Evolutionary conservation across 495 filamentous ascomycete species (phyloP), one percentile per base, ranked within the genome.

Genomic region (Beverwykella pulmonaria): DNA sequence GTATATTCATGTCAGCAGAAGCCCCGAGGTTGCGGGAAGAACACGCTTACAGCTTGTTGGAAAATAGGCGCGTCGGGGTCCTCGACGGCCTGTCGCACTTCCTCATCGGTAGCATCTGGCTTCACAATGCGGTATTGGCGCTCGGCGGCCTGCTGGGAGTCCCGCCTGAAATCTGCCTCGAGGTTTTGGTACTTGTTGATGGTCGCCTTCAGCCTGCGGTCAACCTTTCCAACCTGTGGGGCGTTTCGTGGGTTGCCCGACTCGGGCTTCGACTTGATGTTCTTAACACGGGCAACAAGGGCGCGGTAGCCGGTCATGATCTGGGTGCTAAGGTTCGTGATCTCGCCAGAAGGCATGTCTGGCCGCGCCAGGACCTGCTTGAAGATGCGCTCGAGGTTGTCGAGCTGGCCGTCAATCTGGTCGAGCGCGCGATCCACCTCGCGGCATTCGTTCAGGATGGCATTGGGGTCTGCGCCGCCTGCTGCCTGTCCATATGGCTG

Each of bases 121-220:
- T 86, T 84, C 66, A 94, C 92, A 73, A 97, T 96, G 63, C 90
- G 85, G 76, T 93, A 94, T 71, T 96, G 92, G 55, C 94, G 86
- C 64, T 87, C 90, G 77, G 92, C 88, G 75, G 94, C 92, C 44
- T 88, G 88, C 63, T 87, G 81, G n/a, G 92, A 81, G 68, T 88
- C 86, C 75, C 89, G 87, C 69, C 88, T 84, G 81, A 90, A 96
- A 32, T 86, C 82, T 1, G 82, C 81, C 76, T 97, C 93, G 46
- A 89, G 77, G 63, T 82, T 81, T 77, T 92, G 91, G 80, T 93
- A 97, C 52, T 86, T 81, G 59, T 90, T 84, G 75, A 96, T 90
- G 50, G 90, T 88, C 63, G 80, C 79, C 77, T 91, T 89, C 58
- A 97, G 80, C 60, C 88, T 84, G n/a, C 88, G 81, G 73, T 93